These are phyloP conservation scores for Solanum neorickii DNA, from an alignment of 257 asterid species.

Conservation along the genomic window DNA sequence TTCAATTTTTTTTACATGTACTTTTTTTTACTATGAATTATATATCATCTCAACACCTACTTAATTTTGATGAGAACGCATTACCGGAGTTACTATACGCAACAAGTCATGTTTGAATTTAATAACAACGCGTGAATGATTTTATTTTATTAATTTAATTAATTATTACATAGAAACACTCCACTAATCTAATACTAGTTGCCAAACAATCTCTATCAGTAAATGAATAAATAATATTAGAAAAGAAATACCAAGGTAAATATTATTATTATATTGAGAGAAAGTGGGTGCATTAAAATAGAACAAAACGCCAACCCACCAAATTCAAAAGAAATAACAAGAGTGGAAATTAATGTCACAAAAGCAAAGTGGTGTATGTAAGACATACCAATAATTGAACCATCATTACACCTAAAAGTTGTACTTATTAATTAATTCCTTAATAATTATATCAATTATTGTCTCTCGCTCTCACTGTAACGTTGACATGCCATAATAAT, in stretches of 20 bases:
- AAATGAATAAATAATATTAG: background rate
- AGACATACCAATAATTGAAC: slow-evolving; percentile 65
- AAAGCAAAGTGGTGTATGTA: slow-evolving; percentile 10
- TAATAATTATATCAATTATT: background rate
- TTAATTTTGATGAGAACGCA: background rate
- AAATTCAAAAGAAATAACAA: slow-evolving; percentile 21
- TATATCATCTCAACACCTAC: background rate
- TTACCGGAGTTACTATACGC: background rate
- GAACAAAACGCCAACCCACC: slow-evolving; percentile 46
- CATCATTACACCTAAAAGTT: slow-evolving; percentile 67
- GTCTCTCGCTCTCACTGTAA: background rate
- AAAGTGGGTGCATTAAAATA: slow-evolving; percentile 27
- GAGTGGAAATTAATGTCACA: slow-evolving; percentile 59
- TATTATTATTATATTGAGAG: slow-evolving; percentile 1
- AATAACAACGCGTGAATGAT: background rate
- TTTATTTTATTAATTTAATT: background rate
- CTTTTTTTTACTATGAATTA: no score
- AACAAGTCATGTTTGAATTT: background rate
- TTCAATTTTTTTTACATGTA: no score
- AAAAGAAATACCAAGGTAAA: slow-evolving; percentile 6
- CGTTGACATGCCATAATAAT: background rate
- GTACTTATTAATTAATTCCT: background rate
- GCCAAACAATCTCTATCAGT: slow-evolving; percentile 4
- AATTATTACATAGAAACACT: background rate
- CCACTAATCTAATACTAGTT: slow-evolving; percentile 8